These are phyloP conservation scores for Starmerella asiatica DNA, from an alignment of 805 yeast genomes.

Conservation along the genomic window DNA sequence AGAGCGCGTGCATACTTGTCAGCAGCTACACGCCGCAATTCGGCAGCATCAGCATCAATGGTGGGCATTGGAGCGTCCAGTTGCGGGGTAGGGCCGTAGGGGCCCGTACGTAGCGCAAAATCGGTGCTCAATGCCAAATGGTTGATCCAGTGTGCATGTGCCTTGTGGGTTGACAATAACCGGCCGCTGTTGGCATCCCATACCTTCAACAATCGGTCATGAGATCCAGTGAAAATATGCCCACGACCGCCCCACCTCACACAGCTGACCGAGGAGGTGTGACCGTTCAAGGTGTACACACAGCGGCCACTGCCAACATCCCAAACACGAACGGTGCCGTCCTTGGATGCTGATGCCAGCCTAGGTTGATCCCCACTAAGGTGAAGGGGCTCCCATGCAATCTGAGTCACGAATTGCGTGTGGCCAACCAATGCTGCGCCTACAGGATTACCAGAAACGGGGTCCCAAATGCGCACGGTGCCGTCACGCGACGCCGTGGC, in stretches of 20 bases:
- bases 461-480: slow-evolving; percentile 79
- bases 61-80: slow-evolving; percentile 23
- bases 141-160: slow-evolving; percentile 98
- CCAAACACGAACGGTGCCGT: slow-evolving; percentile 83
- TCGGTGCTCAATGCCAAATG: slow-evolving; percentile 88
- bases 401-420: slow-evolving; percentile 73
- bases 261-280: slow-evolving; percentile 77
- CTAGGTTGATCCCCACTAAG: slow-evolving; percentile 42
- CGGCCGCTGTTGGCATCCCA: slow-evolving; percentile 79
- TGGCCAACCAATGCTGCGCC: slow-evolving; percentile 67
- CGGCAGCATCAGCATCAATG: slow-evolving; percentile 26
- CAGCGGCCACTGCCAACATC: slow-evolving; percentile 60
- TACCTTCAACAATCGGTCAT: slow-evolving; percentile 82
- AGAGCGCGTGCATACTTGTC: slow-evolving; percentile 49
- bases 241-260: slow-evolving; percentile 96
- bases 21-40: slow-evolving; percentile 46
- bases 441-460: slow-evolving; percentile 53
- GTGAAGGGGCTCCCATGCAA: slow-evolving; percentile 92
- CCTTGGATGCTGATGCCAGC: slow-evolving; percentile 80
- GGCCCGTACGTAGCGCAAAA: slow-evolving; percentile 72
- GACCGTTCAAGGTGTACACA: slow-evolving; percentile 66
- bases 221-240: slow-evolving; percentile 75
- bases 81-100: slow-evolving; percentile 41
- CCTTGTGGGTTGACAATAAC: slow-evolving; percentile 61
- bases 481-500: slow-evolving; percentile 97